phyloP scores from a whole-genome alignment of 495 filamentous ascomycete genomes.

The Podospora pseudocomata region DNA sequence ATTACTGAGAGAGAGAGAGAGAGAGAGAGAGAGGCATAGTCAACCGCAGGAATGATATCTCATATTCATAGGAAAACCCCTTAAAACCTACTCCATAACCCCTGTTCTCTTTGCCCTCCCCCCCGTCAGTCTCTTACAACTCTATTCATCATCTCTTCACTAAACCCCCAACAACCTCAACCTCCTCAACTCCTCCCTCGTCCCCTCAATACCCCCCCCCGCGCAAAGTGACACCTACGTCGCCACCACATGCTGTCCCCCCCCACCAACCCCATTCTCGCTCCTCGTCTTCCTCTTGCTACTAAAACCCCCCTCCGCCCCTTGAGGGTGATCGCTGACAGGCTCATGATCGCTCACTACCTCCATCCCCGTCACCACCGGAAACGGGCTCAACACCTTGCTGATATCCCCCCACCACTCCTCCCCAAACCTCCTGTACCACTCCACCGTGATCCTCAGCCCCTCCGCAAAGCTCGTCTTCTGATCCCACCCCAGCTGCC shows the following conservation, averaged over 20 bases:
- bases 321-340: slow-evolving; percentile 43
- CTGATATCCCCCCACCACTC: slow-evolving; percentile 73
- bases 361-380: slow-evolving; percentile 48
- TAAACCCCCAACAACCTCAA: not conserved
- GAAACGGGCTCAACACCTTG: slow-evolving; percentile 57
- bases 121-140: not conserved
- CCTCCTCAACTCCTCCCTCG: not conserved
- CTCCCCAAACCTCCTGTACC: slow-evolving; percentile 61
- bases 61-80: not conserved
- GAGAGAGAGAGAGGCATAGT: slow-evolving; percentile 12
- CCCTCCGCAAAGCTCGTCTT: slow-evolving; percentile 59
- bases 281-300: slow-evolving; percentile 44
- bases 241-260: slow-evolving; percentile 18
- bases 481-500: slow-evolving; percentile 63
- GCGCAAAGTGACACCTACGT: not conserved
- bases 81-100: not conserved
- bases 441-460: slow-evolving; percentile 61
- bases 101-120: not conserved
- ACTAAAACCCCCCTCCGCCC: slow-evolving; percentile 35
- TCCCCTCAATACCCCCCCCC: not conserved
- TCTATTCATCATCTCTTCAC: not conserved
- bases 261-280: slow-evolving; percentile 9
- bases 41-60: not conserved
- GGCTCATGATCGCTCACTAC: slow-evolving; percentile 50
- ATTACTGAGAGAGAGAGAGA: not conserved